Evolutionary conservation across 208 protist species (phyloP), one percentile per base, ranked within the genome.

Genomic region (Herpetomonas muscarum): DNA sequence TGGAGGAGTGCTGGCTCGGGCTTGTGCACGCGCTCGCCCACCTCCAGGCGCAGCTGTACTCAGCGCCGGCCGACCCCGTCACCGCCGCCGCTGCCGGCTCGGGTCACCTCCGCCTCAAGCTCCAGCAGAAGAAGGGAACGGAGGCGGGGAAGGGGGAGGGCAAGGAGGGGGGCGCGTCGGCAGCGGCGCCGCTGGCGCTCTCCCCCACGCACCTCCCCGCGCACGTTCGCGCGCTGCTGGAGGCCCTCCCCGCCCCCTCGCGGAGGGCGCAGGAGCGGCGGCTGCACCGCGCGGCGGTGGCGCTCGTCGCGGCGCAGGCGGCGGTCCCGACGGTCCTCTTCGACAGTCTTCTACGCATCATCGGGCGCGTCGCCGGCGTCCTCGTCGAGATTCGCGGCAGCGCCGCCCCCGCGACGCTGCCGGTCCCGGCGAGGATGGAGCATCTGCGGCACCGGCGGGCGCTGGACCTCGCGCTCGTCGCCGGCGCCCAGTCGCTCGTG

Each of bases 1-100:
- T 82, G n/a, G 76, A 82, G 53, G 76, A 73, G 21, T 47, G 61
- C n/a, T 82, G 76, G 76, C 67, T 74, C 2, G 58, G 49, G 21
- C 41, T 65, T 24, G 57, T 62, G 25, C 62, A 58, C n/a, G 60
- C 66, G 44, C 22, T 74, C 37, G 67, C 51, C 55, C 57, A 26
- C 15, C 55, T 75, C 13, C 49, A 70, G 41, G 48, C 54, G 45
- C 36, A 46, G 22, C 67, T 78, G 37, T 57, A 58, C 41, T 31
- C 65, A 17, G 52, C 66, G 0, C 42, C 65, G 3, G 41, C 58
- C 10, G n/a, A n/a, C n/a, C n/a, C n/a, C n/a, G n/a, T n/a, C n/a
- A n/a, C n/a, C n/a, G n/a, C n/a, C n/a, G n/a, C n/a, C n/a, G n/a
- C n/a, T n/a, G n/a, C n/a, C n/a, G n/a, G n/a, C n/a, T n/a, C n/a